Percentiles rank a stretch among this genome's conserved stretches.
Conservation (phyloP, 1,284 basidiomycete genomes). For the Cryptococcus sp. region DNA sequence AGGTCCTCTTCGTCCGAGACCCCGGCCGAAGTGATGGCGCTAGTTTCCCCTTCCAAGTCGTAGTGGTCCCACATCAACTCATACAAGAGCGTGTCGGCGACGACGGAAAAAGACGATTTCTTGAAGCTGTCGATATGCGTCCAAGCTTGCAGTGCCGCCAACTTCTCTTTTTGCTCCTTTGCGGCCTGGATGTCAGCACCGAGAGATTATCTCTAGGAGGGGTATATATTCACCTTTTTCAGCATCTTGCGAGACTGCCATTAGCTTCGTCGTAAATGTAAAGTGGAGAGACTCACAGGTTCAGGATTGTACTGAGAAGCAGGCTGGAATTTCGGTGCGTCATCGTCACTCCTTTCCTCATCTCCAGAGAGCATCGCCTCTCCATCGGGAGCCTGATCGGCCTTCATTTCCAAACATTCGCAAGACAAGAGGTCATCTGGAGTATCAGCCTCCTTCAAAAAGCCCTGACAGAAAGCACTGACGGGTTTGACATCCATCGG, state of each 20-base stretch:
- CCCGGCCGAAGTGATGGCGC: neutral
- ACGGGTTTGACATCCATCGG: slow-evolving; percentile 75
- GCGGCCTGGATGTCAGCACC: slow-evolving; percentile 53
- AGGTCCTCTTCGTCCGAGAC: slow-evolving; percentile 7
- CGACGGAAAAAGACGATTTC: slow-evolving; percentile 49
- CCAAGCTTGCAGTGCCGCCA: slow-evolving; percentile 82
- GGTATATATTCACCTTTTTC: slow-evolving; percentile 51
- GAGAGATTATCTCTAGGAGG: neutral
- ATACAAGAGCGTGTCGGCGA: slow-evolving; percentile 43
- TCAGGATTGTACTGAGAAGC: slow-evolving; percentile 57
- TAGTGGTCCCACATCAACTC: slow-evolving; percentile 29
- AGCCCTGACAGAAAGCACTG: slow-evolving; percentile 22
- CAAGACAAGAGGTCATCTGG: slow-evolving; percentile 64
- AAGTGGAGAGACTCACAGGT: slow-evolving; percentile 28
- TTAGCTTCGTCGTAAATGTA: neutral
- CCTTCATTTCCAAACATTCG: slow-evolving; percentile 49
- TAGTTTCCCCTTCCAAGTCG: neutral
- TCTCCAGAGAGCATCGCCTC: slow-evolving; percentile 19
- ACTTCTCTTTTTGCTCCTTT: slow-evolving; percentile 65
- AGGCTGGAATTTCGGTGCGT: slow-evolving; percentile 57
- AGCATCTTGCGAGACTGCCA: slow-evolving; percentile 39
- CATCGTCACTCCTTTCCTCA: slow-evolving; percentile 45
- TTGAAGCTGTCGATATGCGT: slow-evolving; percentile 60
- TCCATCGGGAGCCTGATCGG: neutral
- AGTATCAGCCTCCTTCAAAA: slow-evolving; percentile 1